These are phyloP conservation scores for Flueggea neowawraea DNA, from an alignment of 441 rosid genomes.

Conservation along the genomic window DNA sequence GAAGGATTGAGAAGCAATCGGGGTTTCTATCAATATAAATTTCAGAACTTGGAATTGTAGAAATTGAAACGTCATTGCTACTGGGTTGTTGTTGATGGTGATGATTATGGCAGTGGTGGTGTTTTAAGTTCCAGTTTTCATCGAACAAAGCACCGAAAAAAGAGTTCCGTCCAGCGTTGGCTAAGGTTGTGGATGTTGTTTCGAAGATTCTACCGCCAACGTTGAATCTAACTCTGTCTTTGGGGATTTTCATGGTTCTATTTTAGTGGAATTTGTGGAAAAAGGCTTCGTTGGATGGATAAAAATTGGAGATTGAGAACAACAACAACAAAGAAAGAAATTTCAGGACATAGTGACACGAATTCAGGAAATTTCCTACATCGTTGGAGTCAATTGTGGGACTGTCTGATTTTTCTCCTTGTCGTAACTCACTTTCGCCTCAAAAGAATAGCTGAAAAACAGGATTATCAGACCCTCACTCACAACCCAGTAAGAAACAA, in stretches of 20 bases:
- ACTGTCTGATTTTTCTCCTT: background rate
- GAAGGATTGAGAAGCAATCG: slow-evolving; percentile 80
- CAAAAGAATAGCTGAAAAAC: background rate
- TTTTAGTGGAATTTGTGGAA: background rate
- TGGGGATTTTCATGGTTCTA: slow-evolving; percentile 51
- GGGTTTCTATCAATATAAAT: slow-evolving; percentile 83
- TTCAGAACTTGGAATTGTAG: slow-evolving; percentile 12
- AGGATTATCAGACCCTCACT: background rate
- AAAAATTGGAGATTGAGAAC: background rate
- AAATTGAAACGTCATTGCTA: slow-evolving; percentile 4
- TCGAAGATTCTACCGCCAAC: slow-evolving; percentile 90
- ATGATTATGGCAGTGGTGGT: no score
- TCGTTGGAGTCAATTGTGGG: slow-evolving; percentile 20
- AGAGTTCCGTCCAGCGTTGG: slow-evolving; percentile 85
- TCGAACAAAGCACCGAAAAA: slow-evolving; percentile 83
- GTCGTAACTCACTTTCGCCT: background rate
- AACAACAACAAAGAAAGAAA: background rate
- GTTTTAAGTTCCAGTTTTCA: slow-evolving; percentile 56
- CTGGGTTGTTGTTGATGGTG: slow-evolving; percentile 7
- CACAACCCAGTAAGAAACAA: slow-evolving; percentile 4
- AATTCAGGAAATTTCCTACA: slow-evolving; percentile 10
- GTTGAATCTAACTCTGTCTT: slow-evolving; percentile 75
- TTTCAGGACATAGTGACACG: background rate
- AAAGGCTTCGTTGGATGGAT: slow-evolving; percentile 2
- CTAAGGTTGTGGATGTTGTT: slow-evolving; percentile 85